Conservation (phyloP, 2,329 filamentous ascomycete genomes). For the Zasmidium cellare region DNA sequence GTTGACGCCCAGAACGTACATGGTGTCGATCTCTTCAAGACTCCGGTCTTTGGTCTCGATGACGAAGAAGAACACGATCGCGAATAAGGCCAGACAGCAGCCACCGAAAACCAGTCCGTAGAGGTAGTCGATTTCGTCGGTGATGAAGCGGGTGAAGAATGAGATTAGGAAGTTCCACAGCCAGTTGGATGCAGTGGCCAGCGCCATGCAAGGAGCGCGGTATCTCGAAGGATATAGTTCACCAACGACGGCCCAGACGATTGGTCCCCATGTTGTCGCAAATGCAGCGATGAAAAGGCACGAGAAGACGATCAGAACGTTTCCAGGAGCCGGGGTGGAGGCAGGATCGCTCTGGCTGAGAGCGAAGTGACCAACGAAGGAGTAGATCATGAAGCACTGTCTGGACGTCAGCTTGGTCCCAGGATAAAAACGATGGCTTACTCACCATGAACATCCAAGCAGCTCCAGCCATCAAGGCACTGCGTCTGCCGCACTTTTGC, state of each 20-base stretch:
- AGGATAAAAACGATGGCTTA: not conserved
- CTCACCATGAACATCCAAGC: conserved; percentile 34
- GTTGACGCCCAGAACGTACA: conserved; percentile 39
- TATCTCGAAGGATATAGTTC: conserved; percentile 39
- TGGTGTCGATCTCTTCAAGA: conserved; percentile 43
- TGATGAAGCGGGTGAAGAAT: conserved; percentile 42
- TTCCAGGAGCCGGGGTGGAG: conserved; percentile 30
- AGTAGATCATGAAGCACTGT: conserved; percentile 63
- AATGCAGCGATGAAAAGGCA: conserved; percentile 39
- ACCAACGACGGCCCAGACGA: conserved; percentile 38
- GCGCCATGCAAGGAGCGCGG: conserved; percentile 45
- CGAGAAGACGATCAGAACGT: conserved; percentile 38
- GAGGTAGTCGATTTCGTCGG: conserved; percentile 38
- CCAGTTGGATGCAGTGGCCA: conserved; percentile 49
- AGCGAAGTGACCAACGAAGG: conserved; percentile 33
- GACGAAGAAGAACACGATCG: conserved; percentile 42
- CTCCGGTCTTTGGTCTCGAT: conserved; percentile 39
- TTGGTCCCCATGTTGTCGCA: conserved; percentile 37
- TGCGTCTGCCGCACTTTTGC: conserved; percentile 51
- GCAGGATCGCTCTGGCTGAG: conserved; percentile 20
- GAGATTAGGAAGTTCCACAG: conserved; percentile 34
- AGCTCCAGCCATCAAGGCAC: conserved; percentile 49
- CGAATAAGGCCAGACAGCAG: conserved; percentile 35
- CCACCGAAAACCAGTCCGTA: conserved; percentile 43
- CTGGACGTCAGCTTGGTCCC: not conserved